These are phyloP conservation scores for Xylaria sp. DNA, from an alignment of 2,329 filamentous ascomycete genomes.

Conservation along the genomic window DNA sequence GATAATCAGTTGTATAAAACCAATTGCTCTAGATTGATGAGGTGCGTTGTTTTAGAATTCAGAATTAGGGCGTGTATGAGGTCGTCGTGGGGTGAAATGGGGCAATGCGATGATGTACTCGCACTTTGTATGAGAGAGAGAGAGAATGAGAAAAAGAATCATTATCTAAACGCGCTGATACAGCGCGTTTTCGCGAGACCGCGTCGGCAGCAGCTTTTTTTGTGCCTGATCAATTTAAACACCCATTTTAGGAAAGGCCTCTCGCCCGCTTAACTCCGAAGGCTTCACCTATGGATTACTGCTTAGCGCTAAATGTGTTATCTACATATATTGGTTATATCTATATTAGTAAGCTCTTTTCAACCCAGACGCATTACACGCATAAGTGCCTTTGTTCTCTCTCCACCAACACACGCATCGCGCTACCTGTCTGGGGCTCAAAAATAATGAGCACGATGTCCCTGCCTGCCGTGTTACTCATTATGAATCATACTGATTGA, in stretches of 20 bases:
- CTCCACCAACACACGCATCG: background rate
- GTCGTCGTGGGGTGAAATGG: background rate
- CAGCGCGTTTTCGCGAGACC: constrained; percentile 20
- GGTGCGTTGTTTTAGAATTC: background rate
- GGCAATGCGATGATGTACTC: background rate
- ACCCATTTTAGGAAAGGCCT: constrained; percentile 8
- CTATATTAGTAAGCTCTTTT: background rate
- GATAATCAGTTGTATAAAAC: background rate
- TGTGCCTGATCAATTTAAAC: constrained; percentile 15
- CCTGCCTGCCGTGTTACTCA: constrained; percentile 9
- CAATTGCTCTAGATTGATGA: background rate
- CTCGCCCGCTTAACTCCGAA: constrained; percentile 3
- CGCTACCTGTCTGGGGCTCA: background rate
- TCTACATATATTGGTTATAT: background rate
- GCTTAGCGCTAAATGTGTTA: background rate
- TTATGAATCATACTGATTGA: constrained; percentile 6
- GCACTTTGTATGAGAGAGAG: background rate
- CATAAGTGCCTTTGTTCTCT: background rate
- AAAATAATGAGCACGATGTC: background rate
- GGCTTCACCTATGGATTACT: background rate
- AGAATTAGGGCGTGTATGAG: background rate
- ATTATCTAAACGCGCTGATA: constrained; percentile 3
- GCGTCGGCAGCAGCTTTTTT: constrained; percentile 3
- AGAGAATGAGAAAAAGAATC: constrained; percentile 8
- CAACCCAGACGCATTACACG: background rate